Evolutionary conservation across 441 rosid species (phyloP).

Genomic region (Daphne laureola): DNA sequence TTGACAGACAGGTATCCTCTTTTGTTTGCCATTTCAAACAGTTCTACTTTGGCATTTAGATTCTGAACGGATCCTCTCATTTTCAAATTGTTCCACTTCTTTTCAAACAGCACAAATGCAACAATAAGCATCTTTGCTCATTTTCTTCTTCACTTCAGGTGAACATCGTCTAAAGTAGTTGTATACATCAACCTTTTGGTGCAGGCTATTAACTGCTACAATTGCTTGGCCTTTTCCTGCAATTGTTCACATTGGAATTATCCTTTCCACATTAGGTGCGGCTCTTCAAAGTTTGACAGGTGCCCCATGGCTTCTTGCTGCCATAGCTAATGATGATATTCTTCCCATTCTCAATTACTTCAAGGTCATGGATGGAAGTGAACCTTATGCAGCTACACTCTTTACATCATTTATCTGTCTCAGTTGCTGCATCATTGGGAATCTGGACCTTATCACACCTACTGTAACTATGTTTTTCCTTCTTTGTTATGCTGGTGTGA

Average conservation of each 20-base stretch:
- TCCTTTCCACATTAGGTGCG: constrained; percentile 97
- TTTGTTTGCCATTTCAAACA: background rate
- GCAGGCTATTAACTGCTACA: constrained; percentile 95
- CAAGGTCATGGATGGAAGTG: constrained; percentile 81
- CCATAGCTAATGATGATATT: constrained; percentile 98
- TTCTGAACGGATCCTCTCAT: background rate
- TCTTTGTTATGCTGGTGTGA: constrained; percentile 91
- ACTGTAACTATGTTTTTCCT: constrained; percentile 97
- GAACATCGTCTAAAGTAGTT: no score
- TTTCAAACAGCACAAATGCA: background rate
- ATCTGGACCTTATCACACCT: constrained; percentile 96
- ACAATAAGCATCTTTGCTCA: no score
- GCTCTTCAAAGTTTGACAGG: constrained; percentile 98
- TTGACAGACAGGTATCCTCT: constrained; percentile 81
- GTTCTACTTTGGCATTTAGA: background rate
- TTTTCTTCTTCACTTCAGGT: no score
- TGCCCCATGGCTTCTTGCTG: constrained; percentile 96
- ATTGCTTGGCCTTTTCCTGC: constrained; percentile 97
- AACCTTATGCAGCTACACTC: constrained; percentile 85
- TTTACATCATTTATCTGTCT: constrained; percentile 87
- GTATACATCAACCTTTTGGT: constrained; percentile 13
- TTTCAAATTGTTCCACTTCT: background rate
- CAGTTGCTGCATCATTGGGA: constrained; percentile 92
- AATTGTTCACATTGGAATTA: constrained; percentile 80
- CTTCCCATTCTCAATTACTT: constrained; percentile 94